Evolutionary conservation across 2,329 filamentous ascomycete genomes (phyloP).

Genomic region (Botrytis aclada): DNA sequence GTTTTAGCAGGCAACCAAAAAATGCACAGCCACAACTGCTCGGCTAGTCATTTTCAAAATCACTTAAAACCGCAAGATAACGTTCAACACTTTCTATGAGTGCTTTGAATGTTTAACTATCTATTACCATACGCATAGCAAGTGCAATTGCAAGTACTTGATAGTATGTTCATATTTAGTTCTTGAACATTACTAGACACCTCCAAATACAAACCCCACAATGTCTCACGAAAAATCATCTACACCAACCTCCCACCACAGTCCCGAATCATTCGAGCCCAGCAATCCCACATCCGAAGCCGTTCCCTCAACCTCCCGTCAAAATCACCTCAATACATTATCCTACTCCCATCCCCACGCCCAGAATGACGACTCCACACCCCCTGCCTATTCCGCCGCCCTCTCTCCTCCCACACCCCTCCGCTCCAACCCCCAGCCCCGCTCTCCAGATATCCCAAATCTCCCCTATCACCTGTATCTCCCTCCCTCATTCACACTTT

Average conservation of each 20-base stretch:
- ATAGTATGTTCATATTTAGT: neutral
- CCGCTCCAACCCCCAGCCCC: slow-evolving; percentile 17
- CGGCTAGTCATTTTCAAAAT: neutral
- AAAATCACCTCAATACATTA: neutral
- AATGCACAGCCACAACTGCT: neutral
- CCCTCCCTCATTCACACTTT: slow-evolving; percentile 51
- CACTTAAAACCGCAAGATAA: neutral
- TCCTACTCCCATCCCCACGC: slow-evolving; percentile 20
- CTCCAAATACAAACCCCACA: neutral
- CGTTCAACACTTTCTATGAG: neutral
- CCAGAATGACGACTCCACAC: slow-evolving; percentile 26
- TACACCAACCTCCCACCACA: slow-evolving; percentile 14
- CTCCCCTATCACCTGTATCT: slow-evolving; percentile 42
- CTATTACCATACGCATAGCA: neutral
- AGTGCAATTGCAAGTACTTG: neutral
- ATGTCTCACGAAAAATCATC: slow-evolving; percentile 5
- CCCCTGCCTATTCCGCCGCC: slow-evolving; percentile 34
- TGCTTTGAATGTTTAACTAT: neutral
- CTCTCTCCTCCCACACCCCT: slow-evolving; percentile 17
- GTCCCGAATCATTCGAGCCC: slow-evolving; percentile 26
- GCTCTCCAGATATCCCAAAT: slow-evolving; percentile 29
- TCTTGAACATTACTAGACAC: neutral
- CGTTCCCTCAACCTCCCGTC: slow-evolving; percentile 19
- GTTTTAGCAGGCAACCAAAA: neutral
- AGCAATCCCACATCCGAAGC: slow-evolving; percentile 26